These are phyloP conservation scores for Amanita thiersii DNA, from an alignment of 768 basidiomycete genomes.

Conservation along the genomic window DNA sequence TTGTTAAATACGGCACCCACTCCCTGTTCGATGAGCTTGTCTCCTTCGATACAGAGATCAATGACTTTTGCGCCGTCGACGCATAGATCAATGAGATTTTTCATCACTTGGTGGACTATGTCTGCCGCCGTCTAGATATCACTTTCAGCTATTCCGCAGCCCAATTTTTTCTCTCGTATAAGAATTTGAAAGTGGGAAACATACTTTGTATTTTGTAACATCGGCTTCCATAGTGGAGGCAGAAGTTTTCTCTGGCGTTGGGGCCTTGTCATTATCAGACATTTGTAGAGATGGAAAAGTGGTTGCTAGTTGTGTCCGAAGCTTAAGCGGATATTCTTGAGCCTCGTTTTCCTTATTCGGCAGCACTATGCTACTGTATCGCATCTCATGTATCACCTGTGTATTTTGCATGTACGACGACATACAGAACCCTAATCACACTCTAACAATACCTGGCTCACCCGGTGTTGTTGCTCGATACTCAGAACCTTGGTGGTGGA, in stretches of 20 bases:
- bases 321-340: conserved; percentile 8
- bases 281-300: conserved; percentile 27
- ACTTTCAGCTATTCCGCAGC: conserved; percentile 20
- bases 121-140: conserved; percentile 74
- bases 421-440: too few species aligned
- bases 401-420: too few species aligned
- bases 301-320: conserved; percentile 10
- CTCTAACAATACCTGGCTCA: too few species aligned
- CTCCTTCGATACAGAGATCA: conserved; percentile 89
- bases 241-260: conserved; percentile 33
- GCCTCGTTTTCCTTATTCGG: conserved; percentile 16
- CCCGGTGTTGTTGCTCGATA: too few species aligned
- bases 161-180: conserved; percentile 7
- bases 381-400: too few species aligned
- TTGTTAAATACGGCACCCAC: conserved; percentile 88
- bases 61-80: conserved; percentile 81
- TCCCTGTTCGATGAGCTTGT: conserved; percentile 85
- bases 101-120: conserved; percentile 77
- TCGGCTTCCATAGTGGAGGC: conserved; percentile 59
- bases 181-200: conserved; percentile 10
- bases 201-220: conserved; percentile 83
- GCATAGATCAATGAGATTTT: conserved; percentile 70
- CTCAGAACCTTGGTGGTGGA: too few species aligned
- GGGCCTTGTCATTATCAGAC: conserved; percentile 51
- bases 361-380: too few species aligned